Percentiles rank a stretch among this genome's conserved stretches.
These are phyloP conservation scores for Yamadazyma atlantica DNA, from an alignment of 1,139 yeast species.

Conservation along the genomic window DNA sequence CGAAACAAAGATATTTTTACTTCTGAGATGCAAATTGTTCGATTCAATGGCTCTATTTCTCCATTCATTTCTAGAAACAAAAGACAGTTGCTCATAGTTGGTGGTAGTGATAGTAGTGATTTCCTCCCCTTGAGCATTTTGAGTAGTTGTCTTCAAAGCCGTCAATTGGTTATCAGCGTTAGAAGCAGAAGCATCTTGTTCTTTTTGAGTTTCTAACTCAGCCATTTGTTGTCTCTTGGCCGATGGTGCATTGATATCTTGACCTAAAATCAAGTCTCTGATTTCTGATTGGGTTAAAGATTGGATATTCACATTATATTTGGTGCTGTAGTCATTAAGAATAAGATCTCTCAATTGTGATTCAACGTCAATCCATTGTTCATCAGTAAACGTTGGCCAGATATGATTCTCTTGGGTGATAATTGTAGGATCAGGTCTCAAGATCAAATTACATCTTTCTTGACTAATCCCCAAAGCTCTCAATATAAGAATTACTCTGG, in stretches of 20 bases:
- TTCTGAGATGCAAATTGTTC: conserved; percentile 66
- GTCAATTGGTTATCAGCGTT: conserved; percentile 49
- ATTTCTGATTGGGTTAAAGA: conserved; percentile 92
- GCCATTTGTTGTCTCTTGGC: conserved; percentile 75
- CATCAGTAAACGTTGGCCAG: conserved; percentile 89
- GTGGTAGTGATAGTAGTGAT: conserved; percentile 92
- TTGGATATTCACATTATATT: conserved; percentile 81
- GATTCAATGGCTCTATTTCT: conserved; percentile 82
- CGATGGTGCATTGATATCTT: conserved; percentile 89
- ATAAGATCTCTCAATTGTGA: conserved; percentile 85
- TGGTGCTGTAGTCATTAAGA: conserved; percentile 78
- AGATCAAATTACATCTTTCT: conserved; percentile 72
- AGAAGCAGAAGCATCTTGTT: conserved; percentile 14
- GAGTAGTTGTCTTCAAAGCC: conserved; percentile 81
- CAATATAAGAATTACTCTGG: conserved; percentile 75
- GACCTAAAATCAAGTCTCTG: conserved; percentile 91
- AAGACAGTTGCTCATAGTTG: conserved; percentile 80
- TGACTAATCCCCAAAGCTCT: conserved; percentile 78
- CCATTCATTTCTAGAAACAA: conserved; percentile 90
- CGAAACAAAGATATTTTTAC: conserved; percentile 71
- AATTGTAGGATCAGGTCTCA: conserved; percentile 73
- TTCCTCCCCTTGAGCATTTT: conserved; percentile 94
- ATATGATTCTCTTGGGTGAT: conserved; percentile 76
- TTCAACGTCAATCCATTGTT: conserved; percentile 92
- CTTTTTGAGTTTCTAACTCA: conserved; percentile 58